These are phyloP conservation scores for Xerocomellus dryophilus DNA, from an alignment of 768 basidiomycete species.

Conservation along the genomic window DNA sequence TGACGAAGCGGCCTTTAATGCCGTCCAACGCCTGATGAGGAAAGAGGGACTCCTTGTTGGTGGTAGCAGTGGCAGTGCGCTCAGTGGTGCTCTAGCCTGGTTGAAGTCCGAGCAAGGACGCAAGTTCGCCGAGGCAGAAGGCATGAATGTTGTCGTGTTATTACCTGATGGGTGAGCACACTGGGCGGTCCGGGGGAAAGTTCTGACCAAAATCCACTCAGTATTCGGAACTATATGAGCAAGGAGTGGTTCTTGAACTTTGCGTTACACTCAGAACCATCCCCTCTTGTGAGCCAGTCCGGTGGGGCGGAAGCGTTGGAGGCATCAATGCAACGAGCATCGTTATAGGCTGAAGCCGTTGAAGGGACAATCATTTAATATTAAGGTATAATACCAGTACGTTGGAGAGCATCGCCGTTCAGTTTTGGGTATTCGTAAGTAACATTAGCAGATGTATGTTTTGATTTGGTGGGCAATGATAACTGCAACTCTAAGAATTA, in stretches of 20 bases:
- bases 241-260: constrained; percentile 87
- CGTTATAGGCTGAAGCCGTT: not conserved
- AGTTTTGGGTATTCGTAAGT: not conserved
- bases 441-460: not conserved
- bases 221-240: constrained; percentile 92
- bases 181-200: not conserved
- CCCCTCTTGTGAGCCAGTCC: constrained; percentile 36
- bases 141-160: constrained; percentile 84
- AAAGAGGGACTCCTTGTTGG: constrained; percentile 89
- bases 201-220: constrained; percentile 26
- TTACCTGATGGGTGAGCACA: constrained; percentile 80
- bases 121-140: constrained; percentile 58
- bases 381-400: not conserved
- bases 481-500: not conserved
- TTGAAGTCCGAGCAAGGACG: constrained; percentile 68
- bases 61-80: constrained; percentile 86
- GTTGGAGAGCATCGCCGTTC: not conserved
- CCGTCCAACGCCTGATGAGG: constrained; percentile 73
- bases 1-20: constrained; percentile 78
- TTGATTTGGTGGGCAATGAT: not conserved
- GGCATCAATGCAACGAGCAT: constrained; percentile 2
- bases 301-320: not conserved
- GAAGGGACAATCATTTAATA: not conserved
- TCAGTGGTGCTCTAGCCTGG: constrained; percentile 77
- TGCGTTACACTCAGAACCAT: constrained; percentile 52